Conservation (phyloP, 2,329 filamentous ascomycete species). For the Elsinoe batatas region DNA sequence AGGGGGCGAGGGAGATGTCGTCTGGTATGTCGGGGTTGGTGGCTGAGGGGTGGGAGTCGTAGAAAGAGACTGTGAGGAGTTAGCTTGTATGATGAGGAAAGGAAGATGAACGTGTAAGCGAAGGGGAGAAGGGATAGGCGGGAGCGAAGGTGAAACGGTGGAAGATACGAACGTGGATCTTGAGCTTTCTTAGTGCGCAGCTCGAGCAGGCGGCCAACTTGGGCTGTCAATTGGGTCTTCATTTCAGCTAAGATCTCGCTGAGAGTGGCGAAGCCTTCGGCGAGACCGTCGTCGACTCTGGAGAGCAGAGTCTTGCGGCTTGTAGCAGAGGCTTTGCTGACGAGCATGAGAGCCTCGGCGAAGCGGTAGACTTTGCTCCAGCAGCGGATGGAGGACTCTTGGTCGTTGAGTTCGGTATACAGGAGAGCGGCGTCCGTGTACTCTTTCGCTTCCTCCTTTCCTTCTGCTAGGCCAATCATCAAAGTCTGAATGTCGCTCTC, state of each 20-base stretch:
- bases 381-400: slow-evolving; percentile 59
- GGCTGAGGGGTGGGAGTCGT: slow-evolving; percentile 48
- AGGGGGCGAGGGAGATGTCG: slow-evolving; percentile 83
- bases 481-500: slow-evolving; percentile 53
- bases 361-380: slow-evolving; percentile 85
- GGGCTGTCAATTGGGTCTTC: slow-evolving; percentile 70
- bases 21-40: slow-evolving; percentile 67
- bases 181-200: slow-evolving; percentile 69
- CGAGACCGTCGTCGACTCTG: slow-evolving; percentile 62
- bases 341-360: slow-evolving; percentile 74
- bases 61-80: slow-evolving; percentile 56
- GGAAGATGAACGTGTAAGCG: background rate
- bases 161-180: slow-evolving; percentile 49
- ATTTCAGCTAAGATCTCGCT: slow-evolving; percentile 93
- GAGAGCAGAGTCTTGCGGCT: slow-evolving; percentile 53
- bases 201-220: slow-evolving; percentile 77
- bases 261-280: slow-evolving; percentile 68
- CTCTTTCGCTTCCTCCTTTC: slow-evolving; percentile 74
- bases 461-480: slow-evolving; percentile 65
- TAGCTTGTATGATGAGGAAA: background rate
- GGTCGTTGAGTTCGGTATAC: slow-evolving; percentile 64
- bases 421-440: slow-evolving; percentile 71
- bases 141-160: too few relatives aligned
- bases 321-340: slow-evolving; percentile 43
- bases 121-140: too few relatives aligned